Evolutionary conservation across 2,329 filamentous ascomycete genomes (phyloP).

Genomic region (Fusarium torulosum): DNA sequence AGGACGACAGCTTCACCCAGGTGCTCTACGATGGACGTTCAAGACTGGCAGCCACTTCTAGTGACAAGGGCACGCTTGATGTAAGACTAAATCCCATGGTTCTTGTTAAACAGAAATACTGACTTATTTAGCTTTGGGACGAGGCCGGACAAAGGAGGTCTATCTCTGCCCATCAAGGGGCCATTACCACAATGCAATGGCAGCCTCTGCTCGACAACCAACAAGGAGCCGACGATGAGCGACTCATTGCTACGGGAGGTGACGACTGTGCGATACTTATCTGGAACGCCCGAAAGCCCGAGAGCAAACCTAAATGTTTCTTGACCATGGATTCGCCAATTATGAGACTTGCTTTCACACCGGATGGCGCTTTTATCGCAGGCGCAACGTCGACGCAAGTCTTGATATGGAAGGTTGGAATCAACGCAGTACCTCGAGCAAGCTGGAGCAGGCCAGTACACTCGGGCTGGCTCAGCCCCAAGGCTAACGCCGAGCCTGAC

Average conservation of each 20-base stretch:
- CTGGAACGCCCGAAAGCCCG: slow-evolving; percentile 69
- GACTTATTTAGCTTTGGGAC: slow-evolving; percentile 64
- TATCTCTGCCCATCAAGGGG: slow-evolving; percentile 70
- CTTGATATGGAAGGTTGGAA: slow-evolving; percentile 74
- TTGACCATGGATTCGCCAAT: slow-evolving; percentile 72
- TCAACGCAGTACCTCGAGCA: slow-evolving; percentile 68
- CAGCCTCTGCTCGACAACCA: slow-evolving; percentile 63
- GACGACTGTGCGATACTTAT: slow-evolving; percentile 73
- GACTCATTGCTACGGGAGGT: slow-evolving; percentile 71
- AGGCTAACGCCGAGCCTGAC: slow-evolving; percentile 63
- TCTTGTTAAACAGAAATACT: slow-evolving; percentile 24
- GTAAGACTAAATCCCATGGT: slow-evolving; percentile 58
- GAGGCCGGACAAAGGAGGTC: slow-evolving; percentile 65
- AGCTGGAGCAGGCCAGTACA: slow-evolving; percentile 69
- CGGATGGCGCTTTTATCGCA: slow-evolving; percentile 72
- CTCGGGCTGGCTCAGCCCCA: slow-evolving; percentile 70
- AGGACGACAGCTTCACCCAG: slow-evolving; percentile 66
- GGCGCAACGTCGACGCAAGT: slow-evolving; percentile 70
- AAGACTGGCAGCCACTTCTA: slow-evolving; percentile 68
- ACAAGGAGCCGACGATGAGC: slow-evolving; percentile 59
- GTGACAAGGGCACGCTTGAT: slow-evolving; percentile 70
- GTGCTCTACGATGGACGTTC: slow-evolving; percentile 68
- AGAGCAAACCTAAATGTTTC: slow-evolving; percentile 68
- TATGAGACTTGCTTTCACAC: slow-evolving; percentile 71
- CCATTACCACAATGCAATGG: slow-evolving; percentile 71